These are phyloP conservation scores for Solanum corneliomulleri DNA, from an alignment of 257 asterid species.

Conservation along the genomic window DNA sequence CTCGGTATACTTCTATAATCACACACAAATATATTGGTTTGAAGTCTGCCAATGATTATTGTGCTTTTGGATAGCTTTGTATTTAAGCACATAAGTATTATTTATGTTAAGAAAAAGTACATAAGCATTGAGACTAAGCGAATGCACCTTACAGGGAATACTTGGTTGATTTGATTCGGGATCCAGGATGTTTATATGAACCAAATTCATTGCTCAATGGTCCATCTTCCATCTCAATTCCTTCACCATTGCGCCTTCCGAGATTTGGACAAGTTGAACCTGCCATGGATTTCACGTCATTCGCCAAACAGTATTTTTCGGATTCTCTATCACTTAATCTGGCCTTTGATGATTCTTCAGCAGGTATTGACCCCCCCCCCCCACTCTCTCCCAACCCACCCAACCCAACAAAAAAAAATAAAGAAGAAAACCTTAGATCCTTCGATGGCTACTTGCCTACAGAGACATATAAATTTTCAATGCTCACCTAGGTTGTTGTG, in stretches of 20 bases:
- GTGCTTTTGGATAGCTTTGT: background rate
- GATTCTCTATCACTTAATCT: conserved; percentile 69
- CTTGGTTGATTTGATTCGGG: conserved; percentile 71
- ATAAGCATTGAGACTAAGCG: background rate
- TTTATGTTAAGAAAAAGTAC: background rate
- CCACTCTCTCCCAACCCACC: background rate
- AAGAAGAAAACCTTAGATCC: background rate
- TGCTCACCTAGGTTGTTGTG: background rate
- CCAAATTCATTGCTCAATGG: conserved; percentile 95
- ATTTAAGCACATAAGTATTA: background rate
- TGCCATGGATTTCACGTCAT: conserved; percentile 51
- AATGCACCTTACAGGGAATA: conserved; percentile 63
- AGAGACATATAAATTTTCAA: background rate
- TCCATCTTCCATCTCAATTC: conserved; percentile 78
- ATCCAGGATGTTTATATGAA: conserved; percentile 67
- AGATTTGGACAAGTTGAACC: conserved; percentile 61
- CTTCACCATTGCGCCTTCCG: conserved; percentile 88
- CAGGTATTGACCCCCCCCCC: conserved; percentile 28
- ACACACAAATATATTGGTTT: background rate
- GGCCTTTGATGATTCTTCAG: conserved; percentile 48
- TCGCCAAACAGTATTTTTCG: conserved; percentile 78
- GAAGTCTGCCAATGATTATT: background rate
- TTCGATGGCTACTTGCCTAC: conserved; percentile 22
- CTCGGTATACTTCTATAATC: background rate
- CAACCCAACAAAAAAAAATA: background rate